phyloP scores from a whole-genome alignment of 495 filamentous ascomycete species.

The Margaritispora aquatica region DNA sequence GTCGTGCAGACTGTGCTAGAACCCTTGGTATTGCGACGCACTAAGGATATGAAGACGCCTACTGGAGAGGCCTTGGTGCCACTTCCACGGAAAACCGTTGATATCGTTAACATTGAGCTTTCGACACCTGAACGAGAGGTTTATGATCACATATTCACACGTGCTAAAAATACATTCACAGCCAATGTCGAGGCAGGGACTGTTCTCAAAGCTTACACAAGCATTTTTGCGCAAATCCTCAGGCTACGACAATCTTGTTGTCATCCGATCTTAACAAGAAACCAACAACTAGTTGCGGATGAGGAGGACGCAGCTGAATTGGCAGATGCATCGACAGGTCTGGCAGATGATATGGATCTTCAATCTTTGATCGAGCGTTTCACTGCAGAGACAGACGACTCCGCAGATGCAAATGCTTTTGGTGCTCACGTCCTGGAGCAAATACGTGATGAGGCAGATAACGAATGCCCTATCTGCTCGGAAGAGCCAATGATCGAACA shows the following conservation, averaged over 20 bases:
- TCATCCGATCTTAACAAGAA: constrained; percentile 82
- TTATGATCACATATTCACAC: constrained; percentile 80
- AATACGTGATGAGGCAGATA: constrained; percentile 79
- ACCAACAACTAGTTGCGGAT: constrained; percentile 76
- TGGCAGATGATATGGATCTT: constrained; percentile 96
- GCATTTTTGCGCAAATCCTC: constrained; percentile 94
- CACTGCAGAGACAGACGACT: constrained; percentile 58
- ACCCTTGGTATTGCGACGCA: constrained; percentile 87
- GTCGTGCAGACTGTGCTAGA: constrained; percentile 97
- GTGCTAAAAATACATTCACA: constrained; percentile 76
- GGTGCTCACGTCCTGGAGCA: constrained; percentile 82
- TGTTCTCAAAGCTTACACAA: constrained; percentile 87
- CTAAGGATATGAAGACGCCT: constrained; percentile 97
- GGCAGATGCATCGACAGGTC: constrained; percentile 69
- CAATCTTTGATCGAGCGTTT: constrained; percentile 79
- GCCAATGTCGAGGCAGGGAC: constrained; percentile 87
- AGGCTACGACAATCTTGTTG: constrained; percentile 92
- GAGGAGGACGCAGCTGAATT: constrained; percentile 78
- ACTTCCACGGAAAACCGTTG: constrained; percentile 71
- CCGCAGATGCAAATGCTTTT: constrained; percentile 63
- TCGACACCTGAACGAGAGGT: constrained; percentile 80
- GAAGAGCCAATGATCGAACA: constrained; percentile 94
- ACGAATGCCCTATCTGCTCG: constrained; percentile 90
- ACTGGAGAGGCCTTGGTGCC: constrained; percentile 81
- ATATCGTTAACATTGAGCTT: constrained; percentile 80